Conservation (phyloP, 768 basidiomycete genomes). For the Sutorius australiensis region DNA sequence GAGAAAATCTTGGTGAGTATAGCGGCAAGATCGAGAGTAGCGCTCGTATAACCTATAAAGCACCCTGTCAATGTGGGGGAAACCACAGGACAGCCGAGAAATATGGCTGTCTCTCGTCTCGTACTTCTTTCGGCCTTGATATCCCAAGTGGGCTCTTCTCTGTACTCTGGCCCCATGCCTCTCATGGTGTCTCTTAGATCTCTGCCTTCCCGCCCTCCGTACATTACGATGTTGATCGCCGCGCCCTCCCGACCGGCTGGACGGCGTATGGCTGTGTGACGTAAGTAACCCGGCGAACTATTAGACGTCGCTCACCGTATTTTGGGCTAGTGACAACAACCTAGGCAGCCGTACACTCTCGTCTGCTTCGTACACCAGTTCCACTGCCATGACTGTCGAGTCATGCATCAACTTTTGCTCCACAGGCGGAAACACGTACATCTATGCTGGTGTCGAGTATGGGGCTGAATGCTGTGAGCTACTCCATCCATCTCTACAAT, state of each 20-base stretch:
- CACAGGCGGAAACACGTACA: constrained; percentile 35
- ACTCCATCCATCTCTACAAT: neutral
- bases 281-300: constrained; percentile 33
- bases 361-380: constrained; percentile 42
- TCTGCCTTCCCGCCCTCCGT: constrained; percentile 1
- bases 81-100: neutral
- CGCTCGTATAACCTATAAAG: constrained; percentile 17
- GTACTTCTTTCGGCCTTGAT: neutral
- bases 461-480: constrained; percentile 59
- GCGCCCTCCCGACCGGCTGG: constrained; percentile 51
- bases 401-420: constrained; percentile 44
- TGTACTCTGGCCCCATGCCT: neutral
- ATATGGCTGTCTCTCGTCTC: neutral
- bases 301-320: constrained; percentile 9
- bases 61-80: neutral
- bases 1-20: neutral
- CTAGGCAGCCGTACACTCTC: constrained; percentile 55
- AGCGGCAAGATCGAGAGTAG: neutral
- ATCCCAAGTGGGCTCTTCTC: constrained; percentile 5
- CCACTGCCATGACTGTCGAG: constrained; percentile 60
- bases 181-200: constrained; percentile 11
- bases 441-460: constrained; percentile 72
- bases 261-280: constrained; percentile 57
- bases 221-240: constrained; percentile 10
- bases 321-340: constrained; percentile 49